phyloP scores from a whole-genome alignment of 2,329 filamentous ascomycete genomes.

The Fusarium coffeatum region DNA sequence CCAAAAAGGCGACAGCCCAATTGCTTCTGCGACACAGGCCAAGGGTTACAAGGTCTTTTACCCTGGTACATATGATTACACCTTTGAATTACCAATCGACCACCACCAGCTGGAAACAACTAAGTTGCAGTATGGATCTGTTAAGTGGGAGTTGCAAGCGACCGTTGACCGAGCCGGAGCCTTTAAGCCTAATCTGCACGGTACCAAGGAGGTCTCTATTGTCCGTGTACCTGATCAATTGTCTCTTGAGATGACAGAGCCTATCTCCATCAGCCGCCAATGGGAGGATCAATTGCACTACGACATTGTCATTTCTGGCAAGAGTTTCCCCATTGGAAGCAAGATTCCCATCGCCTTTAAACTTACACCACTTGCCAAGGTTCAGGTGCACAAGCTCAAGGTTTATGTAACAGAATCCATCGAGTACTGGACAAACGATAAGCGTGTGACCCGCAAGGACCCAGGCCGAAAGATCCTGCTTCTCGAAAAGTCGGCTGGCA shows the following conservation, averaged over 20 bases:
- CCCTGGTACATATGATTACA: constrained; percentile 74
- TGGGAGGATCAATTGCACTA: constrained; percentile 98
- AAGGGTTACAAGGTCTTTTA: constrained; percentile 90
- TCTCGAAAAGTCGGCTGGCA: constrained; percentile 88
- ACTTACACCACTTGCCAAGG: constrained; percentile 90
- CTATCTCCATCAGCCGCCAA: constrained; percentile 90
- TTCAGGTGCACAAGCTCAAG: constrained; percentile 92
- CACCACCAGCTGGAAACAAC: constrained; percentile 90
- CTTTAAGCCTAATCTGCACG: constrained; percentile 88
- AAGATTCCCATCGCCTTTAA: constrained; percentile 95
- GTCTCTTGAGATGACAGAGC: constrained; percentile 90
- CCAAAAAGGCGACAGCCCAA: constrained; percentile 78
- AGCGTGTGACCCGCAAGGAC: constrained; percentile 85
- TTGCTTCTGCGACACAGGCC: constrained; percentile 67
- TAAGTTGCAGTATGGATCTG: constrained; percentile 84
- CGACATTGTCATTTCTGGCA: constrained; percentile 95
- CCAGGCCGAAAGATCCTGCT: constrained; percentile 85
- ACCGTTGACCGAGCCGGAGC: constrained; percentile 87
- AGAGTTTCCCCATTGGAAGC: constrained; percentile 89
- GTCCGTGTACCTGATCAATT: constrained; percentile 88
- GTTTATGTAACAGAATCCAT: constrained; percentile 91
- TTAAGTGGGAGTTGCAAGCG: constrained; percentile 89
- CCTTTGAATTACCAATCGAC: constrained; percentile 90
- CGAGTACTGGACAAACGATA: constrained; percentile 90
- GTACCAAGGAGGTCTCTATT: constrained; percentile 82